Base-by-base conservation (phyloP, 306 rosid species). In the Spatholobus suberectus region DNA sequence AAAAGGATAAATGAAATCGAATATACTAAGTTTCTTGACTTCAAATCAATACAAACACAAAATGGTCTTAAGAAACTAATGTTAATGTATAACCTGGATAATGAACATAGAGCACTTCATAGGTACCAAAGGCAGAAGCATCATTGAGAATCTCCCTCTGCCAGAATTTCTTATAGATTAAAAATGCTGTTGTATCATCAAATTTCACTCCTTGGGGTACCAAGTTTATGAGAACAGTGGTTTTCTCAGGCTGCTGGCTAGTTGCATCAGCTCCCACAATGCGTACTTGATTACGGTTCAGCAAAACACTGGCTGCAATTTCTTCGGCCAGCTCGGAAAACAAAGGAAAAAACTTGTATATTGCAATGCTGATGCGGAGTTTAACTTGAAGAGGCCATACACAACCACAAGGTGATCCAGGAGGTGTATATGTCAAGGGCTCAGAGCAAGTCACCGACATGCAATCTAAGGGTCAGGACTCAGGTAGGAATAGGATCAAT, bases 301-400 rank as follows among this genome's bases (percentile, higher is more conserved):
- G 84, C 10, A 73, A 72, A 78, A 90, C 69, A 63, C 91, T 86
- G 32, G 87, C 90, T 13, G 98, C 92, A 67, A 94, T 92, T 82
- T 92, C 94, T 78, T 84, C 72, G 12, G 97, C 93, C 27, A 94
- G 90, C 83, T 91, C 76, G 24, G 93, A 84, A 69, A 92, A 94
- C 77, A 88, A 55, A 61, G 97, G 92, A 75, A 94, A 91, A 82
- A 92, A 91, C 27, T 87, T 87, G 92, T 91, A 91, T 86, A 90
- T 81, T 67, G 93, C 77, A 70, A 91, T 80, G 73, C 77, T 82
- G 37, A 94, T 86, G 54, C 80, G 65, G 73, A 94, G 88, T 85
- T 91, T 88, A 77, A 92, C 93, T 92, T 94, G 92, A 79, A 94
- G 86, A 15, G 98, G 98, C 89, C 86, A 69, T 61, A 94, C 97